These are phyloP conservation scores for Priceomyces melissophilus DNA, from an alignment of 805 yeast species.

Conservation along the genomic window DNA sequence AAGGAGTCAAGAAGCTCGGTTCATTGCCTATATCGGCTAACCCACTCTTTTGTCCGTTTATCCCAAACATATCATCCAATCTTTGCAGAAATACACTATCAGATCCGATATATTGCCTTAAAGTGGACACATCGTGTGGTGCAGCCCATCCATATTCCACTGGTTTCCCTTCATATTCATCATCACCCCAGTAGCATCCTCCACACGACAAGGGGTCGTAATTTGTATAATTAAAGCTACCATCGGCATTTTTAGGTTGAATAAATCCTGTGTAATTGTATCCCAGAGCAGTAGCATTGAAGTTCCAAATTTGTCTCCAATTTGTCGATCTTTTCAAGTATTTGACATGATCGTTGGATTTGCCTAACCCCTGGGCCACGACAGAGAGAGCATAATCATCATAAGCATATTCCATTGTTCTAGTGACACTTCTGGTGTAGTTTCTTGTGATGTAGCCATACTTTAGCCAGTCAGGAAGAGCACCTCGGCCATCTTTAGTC, in stretches of 20 bases:
- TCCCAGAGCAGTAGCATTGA: constrained; percentile 14
- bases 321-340: constrained; percentile 28
- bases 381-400: constrained; percentile 32
- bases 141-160: constrained; percentile 36
- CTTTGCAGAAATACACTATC: constrained; percentile 20
- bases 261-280: constrained; percentile 27
- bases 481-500: constrained; percentile 32
- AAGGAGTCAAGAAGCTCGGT: constrained; percentile 35
- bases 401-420: constrained; percentile 36
- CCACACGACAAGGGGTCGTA: constrained; percentile 31
- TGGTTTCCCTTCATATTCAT: constrained; percentile 31
- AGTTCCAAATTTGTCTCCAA: constrained; percentile 37
- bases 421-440: constrained; percentile 28
- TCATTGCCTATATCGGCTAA: constrained; percentile 36
- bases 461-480: constrained; percentile 29
- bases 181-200: constrained; percentile 32
- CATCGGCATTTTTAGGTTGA: constrained; percentile 28
- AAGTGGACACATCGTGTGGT: constrained; percentile 28
- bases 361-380: constrained; percentile 28
- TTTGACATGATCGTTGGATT: constrained; percentile 15
- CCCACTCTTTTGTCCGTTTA: constrained; percentile 17
- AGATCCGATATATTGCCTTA: constrained; percentile 23
- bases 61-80: constrained; percentile 32
- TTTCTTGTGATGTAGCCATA: constrained; percentile 29
- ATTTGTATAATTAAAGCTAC: constrained; percentile 19